Evolutionary conservation across 768 basidiomycete genomes (phyloP), one percentile per base, ranked within the genome.

Genomic region (Phylloporus arenicola): DNA sequence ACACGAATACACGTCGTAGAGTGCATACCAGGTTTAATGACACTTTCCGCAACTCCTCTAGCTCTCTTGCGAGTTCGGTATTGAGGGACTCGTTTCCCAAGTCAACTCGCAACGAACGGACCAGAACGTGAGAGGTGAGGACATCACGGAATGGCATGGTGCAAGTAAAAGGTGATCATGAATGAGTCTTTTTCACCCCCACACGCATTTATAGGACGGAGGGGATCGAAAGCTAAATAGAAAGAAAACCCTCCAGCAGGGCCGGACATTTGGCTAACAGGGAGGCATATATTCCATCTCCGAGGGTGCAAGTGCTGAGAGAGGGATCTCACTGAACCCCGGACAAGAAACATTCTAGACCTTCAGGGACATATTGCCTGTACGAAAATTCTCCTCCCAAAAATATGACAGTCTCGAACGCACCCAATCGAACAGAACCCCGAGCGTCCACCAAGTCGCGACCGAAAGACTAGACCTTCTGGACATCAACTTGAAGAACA

Each of bases 31-130:
- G 16, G 44, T 48, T 60, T 5, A 67, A 43, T 13, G 50, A 54
- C 31, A 54, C 24, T 45, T 57, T 67, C 19, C 67, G 56, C 43
- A 44, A 38, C 43, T 64, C 60, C 12, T 57, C 35, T 2, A 64
- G 52, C 29, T 65, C 56, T 53, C 45, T 57, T 27, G 52, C 14
- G 34, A 59, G 54, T 27, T 64, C 62, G 34, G 51, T 11, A 11
- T 49, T 43, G 19, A 48, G 17, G 10, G 31, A 16, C 5, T 58
- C 58, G 11, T 45, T 43, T 16, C 9, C 37, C 19, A 37, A 22
- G 33, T 42, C 24, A 25, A 43, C 19, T 13, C 35, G 45, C 17
- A 50, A 42, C 22, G 45, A 34, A 25, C 16, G 33, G 9, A 33
- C 43, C 6, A 53, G 19, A 11, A 46, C 44, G 16, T 25, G 47